phyloP scores from a whole-genome alignment of 495 filamentous ascomycete species.

The Haplographium delicatum region DNA sequence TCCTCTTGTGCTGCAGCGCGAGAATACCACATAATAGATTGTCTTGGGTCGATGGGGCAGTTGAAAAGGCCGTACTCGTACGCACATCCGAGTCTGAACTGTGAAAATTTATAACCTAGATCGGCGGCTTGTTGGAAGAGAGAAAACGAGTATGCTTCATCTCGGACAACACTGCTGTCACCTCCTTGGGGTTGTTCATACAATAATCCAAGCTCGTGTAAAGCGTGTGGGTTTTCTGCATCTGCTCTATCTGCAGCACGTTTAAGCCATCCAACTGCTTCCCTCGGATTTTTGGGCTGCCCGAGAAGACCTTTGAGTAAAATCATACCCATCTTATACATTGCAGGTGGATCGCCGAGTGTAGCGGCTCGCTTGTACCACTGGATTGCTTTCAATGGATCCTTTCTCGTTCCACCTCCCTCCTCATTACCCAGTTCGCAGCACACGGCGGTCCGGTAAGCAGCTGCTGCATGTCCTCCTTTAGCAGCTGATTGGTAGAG shows the following conservation, averaged over 20 bases:
- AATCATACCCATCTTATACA: slow-evolving; percentile 99
- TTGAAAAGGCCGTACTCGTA: slow-evolving; percentile 89
- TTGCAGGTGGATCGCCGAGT: slow-evolving; percentile 83
- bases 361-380: slow-evolving; percentile 95
- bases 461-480: slow-evolving; percentile 73
- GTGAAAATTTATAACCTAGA: slow-evolving; percentile 89
- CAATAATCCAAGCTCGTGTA: slow-evolving; percentile 85
- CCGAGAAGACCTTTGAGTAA: slow-evolving; percentile 89
- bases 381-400: slow-evolving; percentile 88
- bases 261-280: slow-evolving; percentile 87
- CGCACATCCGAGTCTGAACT: slow-evolving; percentile 80
- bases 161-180: slow-evolving; percentile 68
- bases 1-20: slow-evolving; percentile 89
- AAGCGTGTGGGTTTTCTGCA: slow-evolving; percentile 85
- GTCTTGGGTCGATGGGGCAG: slow-evolving; percentile 71
- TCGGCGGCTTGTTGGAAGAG: slow-evolving; percentile 86
- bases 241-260: slow-evolving; percentile 87
- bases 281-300: slow-evolving; percentile 74
- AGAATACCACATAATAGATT: slow-evolving; percentile 89
- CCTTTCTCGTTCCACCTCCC: slow-evolving; percentile 84
- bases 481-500: slow-evolving; percentile 95
- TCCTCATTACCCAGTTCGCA: slow-evolving; percentile 95
- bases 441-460: slow-evolving; percentile 94
- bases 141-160: slow-evolving; percentile 70
- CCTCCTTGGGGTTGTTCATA: slow-evolving; percentile 62